These are phyloP conservation scores for Lepiota venenata DNA, from an alignment of 768 basidiomycete species.

Conservation along the genomic window DNA sequence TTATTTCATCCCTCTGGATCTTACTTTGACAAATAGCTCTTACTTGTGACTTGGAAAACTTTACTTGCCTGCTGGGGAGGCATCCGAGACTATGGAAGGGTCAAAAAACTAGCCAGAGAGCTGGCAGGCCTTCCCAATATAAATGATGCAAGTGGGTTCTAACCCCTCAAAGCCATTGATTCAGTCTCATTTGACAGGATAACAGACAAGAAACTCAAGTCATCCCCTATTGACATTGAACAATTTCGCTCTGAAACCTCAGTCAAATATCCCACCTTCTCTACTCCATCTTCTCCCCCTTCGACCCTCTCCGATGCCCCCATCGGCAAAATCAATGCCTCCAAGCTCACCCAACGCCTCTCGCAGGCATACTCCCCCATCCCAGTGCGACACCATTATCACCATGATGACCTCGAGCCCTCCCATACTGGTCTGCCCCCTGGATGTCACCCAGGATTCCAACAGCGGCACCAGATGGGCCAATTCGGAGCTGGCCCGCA, in stretches of 20 bases:
- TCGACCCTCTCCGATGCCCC: conserved; percentile 30
- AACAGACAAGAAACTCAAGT: conserved; percentile 72
- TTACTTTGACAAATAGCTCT: conserved; percentile 48
- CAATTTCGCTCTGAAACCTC: conserved; percentile 87
- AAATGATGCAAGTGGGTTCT: conserved; percentile 31
- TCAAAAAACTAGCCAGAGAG: conserved; percentile 83
- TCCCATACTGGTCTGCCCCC: conserved; percentile 38
- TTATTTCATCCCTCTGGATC: neutral
- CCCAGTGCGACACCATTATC: conserved; percentile 91
- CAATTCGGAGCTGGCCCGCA: conserved; percentile 49
- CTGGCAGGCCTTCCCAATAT: conserved; percentile 69
- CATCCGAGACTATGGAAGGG: conserved; percentile 78
- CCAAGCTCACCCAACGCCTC: conserved; percentile 56
- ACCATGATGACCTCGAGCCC: conserved; percentile 70
- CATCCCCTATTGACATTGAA: conserved; percentile 88
- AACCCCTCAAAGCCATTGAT: neutral
- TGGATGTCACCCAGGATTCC: conserved; percentile 35
- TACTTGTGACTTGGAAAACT: conserved; percentile 94
- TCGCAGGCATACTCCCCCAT: conserved; percentile 92
- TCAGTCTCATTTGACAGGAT: conserved; percentile 1
- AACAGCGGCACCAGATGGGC: conserved; percentile 24
- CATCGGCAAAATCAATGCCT: conserved; percentile 30
- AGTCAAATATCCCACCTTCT: conserved; percentile 95
- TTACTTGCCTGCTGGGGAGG: conserved; percentile 92
- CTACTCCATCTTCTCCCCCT: conserved; percentile 48